These are phyloP conservation scores for Eucalyptus marginata DNA, from an alignment of 345 rosid species.

Conservation along the genomic window DNA sequence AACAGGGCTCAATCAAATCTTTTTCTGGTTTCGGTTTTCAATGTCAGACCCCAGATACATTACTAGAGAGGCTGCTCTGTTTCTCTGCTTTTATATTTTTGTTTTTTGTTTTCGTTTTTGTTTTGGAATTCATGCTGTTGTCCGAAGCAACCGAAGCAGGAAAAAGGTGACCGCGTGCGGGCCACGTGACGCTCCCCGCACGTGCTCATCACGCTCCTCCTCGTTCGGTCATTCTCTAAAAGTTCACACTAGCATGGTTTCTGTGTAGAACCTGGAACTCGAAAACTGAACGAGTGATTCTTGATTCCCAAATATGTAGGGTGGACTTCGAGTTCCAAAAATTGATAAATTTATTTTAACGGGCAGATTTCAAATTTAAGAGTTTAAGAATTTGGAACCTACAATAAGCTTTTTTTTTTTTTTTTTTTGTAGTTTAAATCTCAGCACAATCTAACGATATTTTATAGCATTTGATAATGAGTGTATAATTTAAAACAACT, in stretches of 20 bases:
- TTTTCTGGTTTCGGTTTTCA: background rate
- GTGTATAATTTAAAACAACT: fast-evolving
- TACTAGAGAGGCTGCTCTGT: background rate
- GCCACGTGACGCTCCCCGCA: background rate
- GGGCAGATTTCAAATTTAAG: too few species aligned
- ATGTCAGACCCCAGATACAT: background rate
- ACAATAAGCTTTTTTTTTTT: too few species aligned
- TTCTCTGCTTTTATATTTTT: background rate
- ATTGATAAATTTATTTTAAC: too few species aligned
- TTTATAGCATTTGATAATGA: fast-evolving
- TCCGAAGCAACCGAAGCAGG: constrained; percentile 12
- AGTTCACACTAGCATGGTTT: too few species aligned
- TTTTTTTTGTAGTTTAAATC: fast-evolving
- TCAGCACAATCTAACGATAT: fast-evolving
- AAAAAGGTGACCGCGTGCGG: background rate
- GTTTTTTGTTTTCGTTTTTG: background rate
- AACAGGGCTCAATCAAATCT: constrained; percentile 2
- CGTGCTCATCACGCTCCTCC: background rate
- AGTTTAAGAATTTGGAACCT: too few species aligned
- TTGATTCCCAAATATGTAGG: too few species aligned
- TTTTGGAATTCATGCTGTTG: constrained; percentile 1
- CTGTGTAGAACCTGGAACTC: fast-evolving
- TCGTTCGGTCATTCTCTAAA: background rate
- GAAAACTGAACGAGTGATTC: fast-evolving
- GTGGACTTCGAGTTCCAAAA: too few species aligned